Conservation (phyloP, 441 rosid genomes). For the Sinapis alba region DNA sequence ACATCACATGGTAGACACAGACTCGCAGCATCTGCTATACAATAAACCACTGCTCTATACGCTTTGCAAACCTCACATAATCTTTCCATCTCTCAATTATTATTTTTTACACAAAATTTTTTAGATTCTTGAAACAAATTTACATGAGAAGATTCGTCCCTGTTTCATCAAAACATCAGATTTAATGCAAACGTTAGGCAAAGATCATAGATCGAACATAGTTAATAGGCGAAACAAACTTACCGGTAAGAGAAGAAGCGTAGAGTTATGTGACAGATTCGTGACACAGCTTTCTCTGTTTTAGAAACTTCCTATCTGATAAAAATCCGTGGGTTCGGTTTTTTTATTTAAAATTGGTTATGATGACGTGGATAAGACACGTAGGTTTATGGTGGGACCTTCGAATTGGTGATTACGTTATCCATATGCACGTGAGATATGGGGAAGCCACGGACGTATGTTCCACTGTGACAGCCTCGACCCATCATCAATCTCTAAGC, state of each 20-base stretch:
- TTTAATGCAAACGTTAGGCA: not conserved
- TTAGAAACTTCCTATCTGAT: constrained; percentile 35
- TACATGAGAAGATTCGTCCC: constrained; percentile 27
- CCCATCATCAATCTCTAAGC: constrained; percentile 41
- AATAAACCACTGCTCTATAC: constrained; percentile 72
- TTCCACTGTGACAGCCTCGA: constrained; percentile 25
- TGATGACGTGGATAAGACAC: constrained; percentile 53
- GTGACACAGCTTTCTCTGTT: constrained; percentile 34
- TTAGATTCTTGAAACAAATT: constrained; percentile 20
- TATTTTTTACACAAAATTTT: constrained; percentile 3
- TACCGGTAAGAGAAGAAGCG: constrained; percentile 6
- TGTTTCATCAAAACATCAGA: constrained; percentile 33
- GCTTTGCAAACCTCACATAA: constrained; percentile 75
- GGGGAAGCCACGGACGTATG: constrained; percentile 40
- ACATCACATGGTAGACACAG: constrained; percentile 87
- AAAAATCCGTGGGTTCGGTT: constrained; percentile 17
- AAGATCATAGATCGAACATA: constrained; percentile 19
- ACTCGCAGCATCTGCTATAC: constrained; percentile 78
- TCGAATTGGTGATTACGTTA: constrained; percentile 49
- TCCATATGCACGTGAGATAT: constrained; percentile 52
- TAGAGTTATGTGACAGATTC: constrained; percentile 30
- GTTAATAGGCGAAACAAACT: not conserved
- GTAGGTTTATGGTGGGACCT: constrained; percentile 39
- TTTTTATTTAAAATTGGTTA: constrained; percentile 39
- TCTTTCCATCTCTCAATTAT: constrained; percentile 72